Conservation (phyloP, 2,329 filamentous ascomycete genomes). For the Monosporascus sp. region DNA sequence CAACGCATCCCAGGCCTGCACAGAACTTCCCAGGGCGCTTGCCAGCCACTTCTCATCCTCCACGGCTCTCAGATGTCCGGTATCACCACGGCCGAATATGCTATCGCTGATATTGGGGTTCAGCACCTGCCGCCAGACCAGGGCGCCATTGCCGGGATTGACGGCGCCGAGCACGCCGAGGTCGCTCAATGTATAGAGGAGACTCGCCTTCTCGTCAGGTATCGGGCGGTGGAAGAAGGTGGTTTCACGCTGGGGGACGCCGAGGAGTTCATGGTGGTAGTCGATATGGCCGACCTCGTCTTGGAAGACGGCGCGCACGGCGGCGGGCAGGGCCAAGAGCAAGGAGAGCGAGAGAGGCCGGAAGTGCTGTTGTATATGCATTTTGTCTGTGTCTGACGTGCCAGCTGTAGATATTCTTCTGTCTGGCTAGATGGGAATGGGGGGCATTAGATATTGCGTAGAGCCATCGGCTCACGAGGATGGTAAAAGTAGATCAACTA, state of each 20-base stretch:
- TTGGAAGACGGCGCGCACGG: slow-evolving; percentile 66
- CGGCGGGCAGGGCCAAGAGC: slow-evolving; percentile 38
- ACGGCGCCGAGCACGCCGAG: slow-evolving; percentile 78
- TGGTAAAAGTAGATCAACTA: background rate
- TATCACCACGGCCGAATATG: slow-evolving; percentile 4
- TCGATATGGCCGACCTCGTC: slow-evolving; percentile 92
- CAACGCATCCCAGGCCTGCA: slow-evolving; percentile 78
- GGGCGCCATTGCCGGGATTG: slow-evolving; percentile 75
- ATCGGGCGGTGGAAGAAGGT: slow-evolving; percentile 94
- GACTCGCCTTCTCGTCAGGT: slow-evolving; percentile 73
- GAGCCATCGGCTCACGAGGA: background rate
- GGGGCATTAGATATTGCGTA: background rate
- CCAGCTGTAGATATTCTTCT: background rate
- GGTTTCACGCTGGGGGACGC: slow-evolving; percentile 71
- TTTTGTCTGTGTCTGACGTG: background rate
- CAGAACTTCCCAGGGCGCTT: slow-evolving; percentile 62
- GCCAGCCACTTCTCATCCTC: slow-evolving; percentile 74
- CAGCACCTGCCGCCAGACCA: slow-evolving; percentile 82
- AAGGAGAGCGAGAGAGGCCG: slow-evolving; percentile 22
- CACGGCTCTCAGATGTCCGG: slow-evolving; percentile 61
- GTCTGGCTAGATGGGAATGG: background rate
- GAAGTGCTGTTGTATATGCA: slow-evolving; percentile 17
- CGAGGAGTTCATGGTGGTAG: slow-evolving; percentile 87
- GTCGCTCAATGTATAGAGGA: slow-evolving; percentile 88
- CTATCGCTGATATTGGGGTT: slow-evolving; percentile 42